phyloP scores from a whole-genome alignment of 768 basidiomycete species.

The Tylopilus vinaceipallidus region DNA sequence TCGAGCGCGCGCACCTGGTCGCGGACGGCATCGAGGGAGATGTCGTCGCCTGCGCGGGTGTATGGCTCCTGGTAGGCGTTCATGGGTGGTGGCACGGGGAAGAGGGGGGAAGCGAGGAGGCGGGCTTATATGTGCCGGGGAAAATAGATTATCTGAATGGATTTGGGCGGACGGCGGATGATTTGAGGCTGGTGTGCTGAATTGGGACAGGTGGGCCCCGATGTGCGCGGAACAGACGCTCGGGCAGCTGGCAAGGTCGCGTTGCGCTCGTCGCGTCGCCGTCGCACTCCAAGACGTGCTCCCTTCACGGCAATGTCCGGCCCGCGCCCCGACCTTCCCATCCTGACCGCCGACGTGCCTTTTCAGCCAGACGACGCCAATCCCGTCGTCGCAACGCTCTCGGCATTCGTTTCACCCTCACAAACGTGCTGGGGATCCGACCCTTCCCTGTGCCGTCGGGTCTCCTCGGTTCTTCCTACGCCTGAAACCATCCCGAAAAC shows the following conservation, averaged over 20 bases:
- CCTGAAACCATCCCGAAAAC: conserved; percentile 13
- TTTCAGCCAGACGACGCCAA: conserved; percentile 8
- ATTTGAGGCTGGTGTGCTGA: conserved; percentile 26
- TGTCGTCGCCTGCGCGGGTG: conserved; percentile 59
- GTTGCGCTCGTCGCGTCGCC: conserved; percentile 4
- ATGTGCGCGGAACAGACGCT: neutral
- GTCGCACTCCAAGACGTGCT: neutral
- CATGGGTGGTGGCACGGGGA: conserved; percentile 38
- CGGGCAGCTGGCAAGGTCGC: neutral
- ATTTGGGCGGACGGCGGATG: conserved; percentile 19
- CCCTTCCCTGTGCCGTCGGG: conserved; percentile 8
- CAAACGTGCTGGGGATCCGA: conserved; percentile 13
- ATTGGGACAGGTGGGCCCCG: conserved; percentile 21
- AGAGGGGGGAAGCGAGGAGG: neutral
- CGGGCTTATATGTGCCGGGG: conserved; percentile 20
- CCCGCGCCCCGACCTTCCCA: conserved; percentile 15
- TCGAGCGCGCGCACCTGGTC: conserved; percentile 72
- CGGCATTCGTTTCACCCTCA: too few species aligned
- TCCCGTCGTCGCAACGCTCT: neutral
- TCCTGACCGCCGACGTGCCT: conserved; percentile 5
- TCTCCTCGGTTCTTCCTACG: conserved; percentile 2
- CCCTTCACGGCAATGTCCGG: conserved; percentile 19
- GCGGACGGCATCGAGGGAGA: conserved; percentile 72
- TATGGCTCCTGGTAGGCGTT: conserved; percentile 76
- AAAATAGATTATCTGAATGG: conserved; percentile 29